Conservation (phyloP, 1,139 yeast genomes). For the Magnusiomyces fungicola region DNA sequence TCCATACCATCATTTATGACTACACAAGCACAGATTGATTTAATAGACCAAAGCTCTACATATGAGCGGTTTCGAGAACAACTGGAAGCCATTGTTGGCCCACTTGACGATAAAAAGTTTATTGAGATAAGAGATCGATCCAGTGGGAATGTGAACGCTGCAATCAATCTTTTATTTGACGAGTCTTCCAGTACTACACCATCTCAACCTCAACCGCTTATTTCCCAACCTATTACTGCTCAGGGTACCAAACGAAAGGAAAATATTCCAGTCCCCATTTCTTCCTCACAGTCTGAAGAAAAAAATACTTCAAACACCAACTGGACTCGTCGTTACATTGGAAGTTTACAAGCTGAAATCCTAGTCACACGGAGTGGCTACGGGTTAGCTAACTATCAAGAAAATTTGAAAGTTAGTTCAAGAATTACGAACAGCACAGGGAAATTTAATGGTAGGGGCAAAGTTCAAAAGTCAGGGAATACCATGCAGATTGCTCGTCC, state of each 20-base stretch:
- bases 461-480: no score
- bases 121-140: conserved; percentile 20
- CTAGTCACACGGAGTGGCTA: conserved; percentile 79
- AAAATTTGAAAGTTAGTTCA: conserved; percentile 23
- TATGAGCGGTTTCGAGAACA: conserved; percentile 15
- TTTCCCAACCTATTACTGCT: no score
- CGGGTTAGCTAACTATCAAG: conserved; percentile 45
- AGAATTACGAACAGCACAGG: no score
- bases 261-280: no score
- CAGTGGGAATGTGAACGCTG: conserved; percentile 25
- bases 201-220: no score
- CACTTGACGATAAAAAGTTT: conserved; percentile 16
- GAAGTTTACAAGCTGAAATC: conserved; percentile 64
- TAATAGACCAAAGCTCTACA: background rate
- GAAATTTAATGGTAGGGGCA: no score
- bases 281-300: no score
- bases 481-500: no score
- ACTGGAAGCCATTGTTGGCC: conserved; percentile 25
- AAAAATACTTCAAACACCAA: no score
- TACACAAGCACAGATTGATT: conserved; percentile 1
- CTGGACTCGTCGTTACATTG: conserved; percentile 43
- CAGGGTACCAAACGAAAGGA: no score
- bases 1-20: background rate
- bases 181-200: background rate
- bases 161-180: conserved; percentile 28